Evolutionary conservation across 768 basidiomycete genomes (phyloP), one percentile per base, ranked within the genome.

Genomic region (Psilocybe cubensis): DNA sequence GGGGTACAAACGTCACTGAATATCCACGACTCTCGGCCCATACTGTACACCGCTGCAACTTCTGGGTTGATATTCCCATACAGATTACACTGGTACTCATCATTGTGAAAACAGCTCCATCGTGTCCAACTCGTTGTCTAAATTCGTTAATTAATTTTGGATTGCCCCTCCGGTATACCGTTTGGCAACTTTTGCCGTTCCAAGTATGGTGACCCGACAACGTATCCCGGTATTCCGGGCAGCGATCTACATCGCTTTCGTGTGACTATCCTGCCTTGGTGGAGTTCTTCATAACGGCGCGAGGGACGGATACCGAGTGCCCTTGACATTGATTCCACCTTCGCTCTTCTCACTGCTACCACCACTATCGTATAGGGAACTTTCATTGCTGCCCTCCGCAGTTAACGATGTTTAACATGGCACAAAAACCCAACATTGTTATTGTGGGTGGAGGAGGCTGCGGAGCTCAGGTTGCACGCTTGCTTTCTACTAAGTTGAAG

Each of bases 371-470:
- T 33, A 33, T n/a, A 33, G 12, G 46, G 28, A 29, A 48, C 46
- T 48, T 48, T 29, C 18, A 48, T n/a, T 24, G 10, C 11, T 6
- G 12, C 18, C 18, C 18, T 18, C 28, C 31, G 24, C 20, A n/a
- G 21, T 45, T 31, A 46, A 25, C 28, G 20, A 54, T 59, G 42
- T 59, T 54, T 25, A 59, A 55, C 27, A 58, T 59, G 43, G 28
- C 46, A 24, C 46, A 52, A 25, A 56, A 54, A 43, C 57, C 61
- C n/a, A 70, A 68, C 58, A 61, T 69, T 24, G 68, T 70, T 25
- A 60, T 70, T 40, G 68, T 70, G 18, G 84, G 86, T 41, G 88
- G 83, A 25, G 88, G 84, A 48, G 73, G 70, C n/a, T 79, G 77
- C 1, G 87, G 88, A 11, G 69, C 73, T 25, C 60, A 73, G 9